Conservation (phyloP, 108 stramenopile genomes). For the Aureococcus anophagefferens region DNA sequence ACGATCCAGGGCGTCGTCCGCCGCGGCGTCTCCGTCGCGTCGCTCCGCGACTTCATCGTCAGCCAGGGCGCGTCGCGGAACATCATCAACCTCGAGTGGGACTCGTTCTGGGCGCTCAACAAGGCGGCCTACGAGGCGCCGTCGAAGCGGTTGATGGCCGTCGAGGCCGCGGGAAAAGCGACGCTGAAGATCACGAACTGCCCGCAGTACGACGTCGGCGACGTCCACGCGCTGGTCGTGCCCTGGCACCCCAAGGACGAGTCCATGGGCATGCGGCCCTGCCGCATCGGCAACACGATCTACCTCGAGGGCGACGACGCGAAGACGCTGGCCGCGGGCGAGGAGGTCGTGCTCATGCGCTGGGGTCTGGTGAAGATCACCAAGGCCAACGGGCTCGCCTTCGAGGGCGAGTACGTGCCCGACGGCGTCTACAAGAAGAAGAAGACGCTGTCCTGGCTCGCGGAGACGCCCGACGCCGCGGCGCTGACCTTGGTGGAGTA, state of each 20-base stretch:
- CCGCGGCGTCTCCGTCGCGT: conserved; percentile 75
- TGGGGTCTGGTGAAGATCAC: conserved; percentile 87
- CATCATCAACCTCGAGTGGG: conserved; percentile 94
- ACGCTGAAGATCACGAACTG: conserved; percentile 62
- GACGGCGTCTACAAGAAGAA: conserved; percentile 89
- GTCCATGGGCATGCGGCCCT: conserved; percentile 63
- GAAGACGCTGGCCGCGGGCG: conserved; percentile 67
- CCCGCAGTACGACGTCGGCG: conserved; percentile 22
- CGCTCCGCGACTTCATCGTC: conserved; percentile 78
- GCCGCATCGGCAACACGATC: conserved; percentile 57
- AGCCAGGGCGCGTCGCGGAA: conserved; percentile 75
- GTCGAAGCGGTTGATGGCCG: conserved; percentile 88
- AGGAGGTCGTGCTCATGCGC: conserved; percentile 78
- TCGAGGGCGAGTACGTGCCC: conserved; percentile 61
- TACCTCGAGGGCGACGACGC: conserved; percentile 81
- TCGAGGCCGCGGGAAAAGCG: conserved; percentile 58
- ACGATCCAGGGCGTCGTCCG: conserved; percentile 88
- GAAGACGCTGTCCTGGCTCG: conserved; percentile 86
- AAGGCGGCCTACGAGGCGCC: conserved; percentile 85
- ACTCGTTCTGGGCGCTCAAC: conserved; percentile 94
- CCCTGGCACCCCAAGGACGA: conserved; percentile 80
- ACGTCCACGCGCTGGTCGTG: conserved; percentile 8
- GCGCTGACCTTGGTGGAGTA: conserved; percentile 71
- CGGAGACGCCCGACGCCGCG: conserved; percentile 42
- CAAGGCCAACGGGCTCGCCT: conserved; percentile 59